These are phyloP conservation scores for Talaromyces pinophilus DNA, from an alignment of 2,329 filamentous ascomycete genomes.

Conservation along the genomic window DNA sequence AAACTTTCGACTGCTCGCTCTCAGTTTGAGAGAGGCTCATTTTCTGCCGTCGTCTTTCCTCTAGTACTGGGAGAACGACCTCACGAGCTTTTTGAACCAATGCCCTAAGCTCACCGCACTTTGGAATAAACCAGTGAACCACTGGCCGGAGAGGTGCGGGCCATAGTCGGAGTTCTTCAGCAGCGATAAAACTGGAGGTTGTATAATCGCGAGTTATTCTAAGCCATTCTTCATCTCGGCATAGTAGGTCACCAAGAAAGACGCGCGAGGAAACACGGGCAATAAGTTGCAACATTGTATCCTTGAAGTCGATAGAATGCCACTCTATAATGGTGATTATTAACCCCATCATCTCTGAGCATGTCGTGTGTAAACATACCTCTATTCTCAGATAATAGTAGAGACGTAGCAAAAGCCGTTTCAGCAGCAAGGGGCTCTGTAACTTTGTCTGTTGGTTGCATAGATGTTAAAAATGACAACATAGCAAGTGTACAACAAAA, in stretches of 20 bases:
- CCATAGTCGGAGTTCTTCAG: slow-evolving; percentile 41
- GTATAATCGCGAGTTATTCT: slow-evolving; percentile 18
- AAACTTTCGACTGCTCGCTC: not conserved
- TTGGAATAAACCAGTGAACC: slow-evolving; percentile 44
- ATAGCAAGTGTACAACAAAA: not conserved
- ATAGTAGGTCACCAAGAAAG: slow-evolving; percentile 23
- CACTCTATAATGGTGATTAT: slow-evolving; percentile 19
- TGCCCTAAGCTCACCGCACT: slow-evolving; percentile 35
- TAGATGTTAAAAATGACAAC: not conserved
- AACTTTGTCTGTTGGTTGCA: slow-evolving; percentile 26
- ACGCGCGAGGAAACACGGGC: slow-evolving; percentile 20
- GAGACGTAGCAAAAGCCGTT: not conserved
- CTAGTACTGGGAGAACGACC: not conserved
- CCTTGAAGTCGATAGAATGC: slow-evolving; percentile 16
- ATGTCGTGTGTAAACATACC: not conserved
- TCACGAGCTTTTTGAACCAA: slow-evolving; percentile 47
- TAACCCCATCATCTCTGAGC: not conserved
- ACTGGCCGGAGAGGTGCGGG: slow-evolving; percentile 41
- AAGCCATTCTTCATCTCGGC: slow-evolving; percentile 20
- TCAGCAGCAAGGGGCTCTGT: slow-evolving; percentile 26
- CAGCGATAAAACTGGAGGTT: slow-evolving; percentile 12
- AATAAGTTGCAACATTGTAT: slow-evolving; percentile 11
- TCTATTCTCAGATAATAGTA: not conserved
- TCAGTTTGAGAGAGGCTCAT: not conserved
- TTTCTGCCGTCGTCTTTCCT: slow-evolving; percentile 2